Evolutionary conservation across 257 asterid species (phyloP).

Genomic region (Fraxinus quadrangulata): DNA sequence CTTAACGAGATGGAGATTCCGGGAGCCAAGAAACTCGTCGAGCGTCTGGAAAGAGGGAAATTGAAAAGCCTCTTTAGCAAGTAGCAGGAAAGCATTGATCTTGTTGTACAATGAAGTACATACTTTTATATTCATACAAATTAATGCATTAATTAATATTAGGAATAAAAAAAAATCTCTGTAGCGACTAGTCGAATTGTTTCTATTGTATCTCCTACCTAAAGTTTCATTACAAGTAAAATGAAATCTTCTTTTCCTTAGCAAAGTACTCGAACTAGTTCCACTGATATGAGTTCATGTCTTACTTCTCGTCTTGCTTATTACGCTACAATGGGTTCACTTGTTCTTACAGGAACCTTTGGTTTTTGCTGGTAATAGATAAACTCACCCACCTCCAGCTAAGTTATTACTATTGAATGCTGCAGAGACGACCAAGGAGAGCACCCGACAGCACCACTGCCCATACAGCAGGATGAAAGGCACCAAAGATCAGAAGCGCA

Average conservation of each 20-base stretch:
- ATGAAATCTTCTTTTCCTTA: not conserved
- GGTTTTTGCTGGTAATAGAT: too few species aligned
- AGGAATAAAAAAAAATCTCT: not conserved
- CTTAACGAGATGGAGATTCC: slow-evolving; percentile 67
- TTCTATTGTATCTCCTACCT: not conserved
- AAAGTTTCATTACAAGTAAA: not conserved
- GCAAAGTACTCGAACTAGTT: not conserved
- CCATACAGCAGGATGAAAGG: too few species aligned
- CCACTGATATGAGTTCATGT: not conserved
- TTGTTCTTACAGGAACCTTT: too few species aligned
- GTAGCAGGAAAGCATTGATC: slow-evolving; percentile 34
- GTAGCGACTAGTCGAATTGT: not conserved
- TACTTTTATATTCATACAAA: slow-evolving; percentile 45
- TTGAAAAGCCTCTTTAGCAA: slow-evolving; percentile 66
- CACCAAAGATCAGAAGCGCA: too few species aligned
- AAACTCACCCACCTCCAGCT: too few species aligned
- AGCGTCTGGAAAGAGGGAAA: slow-evolving; percentile 69
- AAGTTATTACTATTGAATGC: too few species aligned
- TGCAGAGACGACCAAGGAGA: too few species aligned
- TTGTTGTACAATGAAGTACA: slow-evolving; percentile 38
- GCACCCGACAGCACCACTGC: too few species aligned
- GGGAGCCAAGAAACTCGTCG: slow-evolving; percentile 66
- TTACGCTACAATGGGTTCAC: not conserved
- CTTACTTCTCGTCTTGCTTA: not conserved
- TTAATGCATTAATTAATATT: not conserved